Evolutionary conservation across 2,329 filamentous ascomycete species (phyloP).

Genomic region (Elsinoe australis): DNA sequence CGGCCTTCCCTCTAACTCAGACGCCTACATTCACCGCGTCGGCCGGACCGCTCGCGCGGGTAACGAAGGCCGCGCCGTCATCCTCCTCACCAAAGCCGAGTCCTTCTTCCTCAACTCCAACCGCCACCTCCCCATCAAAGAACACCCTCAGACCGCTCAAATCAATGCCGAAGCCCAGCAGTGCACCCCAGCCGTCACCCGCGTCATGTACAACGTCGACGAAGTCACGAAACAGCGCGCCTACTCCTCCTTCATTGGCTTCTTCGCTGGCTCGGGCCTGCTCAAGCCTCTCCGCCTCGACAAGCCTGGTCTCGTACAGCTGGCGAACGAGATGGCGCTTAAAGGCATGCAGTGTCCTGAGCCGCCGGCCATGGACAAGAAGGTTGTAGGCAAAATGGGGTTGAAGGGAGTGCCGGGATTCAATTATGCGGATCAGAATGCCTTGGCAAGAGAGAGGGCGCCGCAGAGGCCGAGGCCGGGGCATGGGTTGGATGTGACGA

Average conservation of each 20-base stretch:
- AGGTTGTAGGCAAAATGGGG: constrained; percentile 42
- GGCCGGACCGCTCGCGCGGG: constrained; percentile 87
- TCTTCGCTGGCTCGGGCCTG: constrained; percentile 29
- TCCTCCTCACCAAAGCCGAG: constrained; percentile 46
- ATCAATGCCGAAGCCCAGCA: constrained; percentile 33
- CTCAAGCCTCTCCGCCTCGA: constrained; percentile 36
- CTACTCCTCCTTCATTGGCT: constrained; percentile 43
- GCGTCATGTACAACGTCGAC: constrained; percentile 32
- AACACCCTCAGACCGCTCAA: constrained; percentile 42
- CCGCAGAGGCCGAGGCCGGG: not conserved
- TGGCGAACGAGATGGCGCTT: constrained; percentile 38
- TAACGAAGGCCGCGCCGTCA: constrained; percentile 53
- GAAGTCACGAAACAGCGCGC: constrained; percentile 37
- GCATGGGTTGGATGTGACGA: not conserved
- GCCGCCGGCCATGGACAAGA: constrained; percentile 40
- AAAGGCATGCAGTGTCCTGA: constrained; percentile 39
- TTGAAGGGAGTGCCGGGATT: constrained; percentile 40
- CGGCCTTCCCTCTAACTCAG: constrained; percentile 46
- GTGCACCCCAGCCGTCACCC: constrained; percentile 29
- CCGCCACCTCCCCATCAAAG: constrained; percentile 43
- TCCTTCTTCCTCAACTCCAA: constrained; percentile 46
- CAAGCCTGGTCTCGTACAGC: constrained; percentile 33
- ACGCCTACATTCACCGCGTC: constrained; percentile 82
- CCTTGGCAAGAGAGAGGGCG: not conserved
- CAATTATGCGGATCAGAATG: constrained; percentile 26